These are phyloP conservation scores for Sporisorium iseilematis-ciliati DNA, from an alignment of 1,284 basidiomycete species.

Conservation along the genomic window DNA sequence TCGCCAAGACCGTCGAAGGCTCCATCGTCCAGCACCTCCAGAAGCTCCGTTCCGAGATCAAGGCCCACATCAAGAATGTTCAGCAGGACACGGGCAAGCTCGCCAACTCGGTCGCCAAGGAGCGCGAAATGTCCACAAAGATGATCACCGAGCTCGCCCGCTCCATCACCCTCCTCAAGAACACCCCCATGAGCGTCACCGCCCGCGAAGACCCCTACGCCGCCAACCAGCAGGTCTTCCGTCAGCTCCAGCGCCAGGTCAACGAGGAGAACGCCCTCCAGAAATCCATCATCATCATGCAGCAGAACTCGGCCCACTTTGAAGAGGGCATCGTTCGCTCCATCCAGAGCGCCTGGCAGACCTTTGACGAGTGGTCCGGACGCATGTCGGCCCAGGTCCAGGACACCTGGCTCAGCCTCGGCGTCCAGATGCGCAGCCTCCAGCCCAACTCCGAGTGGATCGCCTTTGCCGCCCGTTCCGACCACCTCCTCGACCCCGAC, in stretches of 20 bases:
- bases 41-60: constrained; percentile 92
- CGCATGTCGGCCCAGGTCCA: constrained; percentile 85
- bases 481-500: constrained; percentile 96
- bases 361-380: constrained; percentile 92
- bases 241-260: constrained; percentile 88
- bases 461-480: constrained; percentile 90
- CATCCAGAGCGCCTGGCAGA: constrained; percentile 96
- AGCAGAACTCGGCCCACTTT: constrained; percentile 95
- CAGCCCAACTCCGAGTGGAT: constrained; percentile 97
- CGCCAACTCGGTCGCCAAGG: constrained; percentile 90
- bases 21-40: constrained; percentile 98
- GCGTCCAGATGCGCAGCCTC: constrained; percentile 83
- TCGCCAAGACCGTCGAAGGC: constrained; percentile 94
- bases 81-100: constrained; percentile 98
- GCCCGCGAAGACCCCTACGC: constrained; percentile 86
- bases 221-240: constrained; percentile 82
- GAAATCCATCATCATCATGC: constrained; percentile 99
- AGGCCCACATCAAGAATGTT: constrained; percentile 96
- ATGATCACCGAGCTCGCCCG: constrained; percentile 88
- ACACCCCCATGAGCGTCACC: constrained; percentile 89
- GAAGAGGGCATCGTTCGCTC: constrained; percentile 96
- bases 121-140: constrained; percentile 89
- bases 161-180: constrained; percentile 90
- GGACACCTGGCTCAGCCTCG: constrained; percentile 83
- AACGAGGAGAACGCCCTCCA: constrained; percentile 98